phyloP scores from a whole-genome alignment of 2,329 filamentous ascomycete genomes.

The Colletotrichum cuscutae region DNA sequence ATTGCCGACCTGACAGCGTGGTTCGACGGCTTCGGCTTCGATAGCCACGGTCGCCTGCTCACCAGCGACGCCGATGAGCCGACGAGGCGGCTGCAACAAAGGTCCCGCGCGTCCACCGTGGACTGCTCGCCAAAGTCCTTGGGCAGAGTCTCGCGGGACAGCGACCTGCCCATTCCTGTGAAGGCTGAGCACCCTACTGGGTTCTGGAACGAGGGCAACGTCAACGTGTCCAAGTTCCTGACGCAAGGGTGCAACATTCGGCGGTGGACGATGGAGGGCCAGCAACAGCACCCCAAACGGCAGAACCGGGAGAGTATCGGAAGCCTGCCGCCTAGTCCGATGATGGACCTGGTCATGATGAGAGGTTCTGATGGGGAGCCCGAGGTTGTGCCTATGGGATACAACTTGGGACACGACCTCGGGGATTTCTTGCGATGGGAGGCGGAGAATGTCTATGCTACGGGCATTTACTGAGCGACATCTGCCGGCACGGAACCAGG shows the following conservation, averaged over 20 bases:
- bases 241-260: constrained; percentile 43
- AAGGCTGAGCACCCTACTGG: constrained; percentile 45
- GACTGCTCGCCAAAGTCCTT: constrained; percentile 8
- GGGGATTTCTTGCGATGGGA: constrained; percentile 70
- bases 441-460: constrained; percentile 58
- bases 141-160: constrained; percentile 37
- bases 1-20: constrained; percentile 59
- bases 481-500: neutral
- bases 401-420: constrained; percentile 68
- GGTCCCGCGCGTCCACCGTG: neutral
- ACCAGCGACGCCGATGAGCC: constrained; percentile 1
- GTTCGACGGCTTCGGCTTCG: constrained; percentile 63
- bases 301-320: constrained; percentile 41
- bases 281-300: constrained; percentile 41
- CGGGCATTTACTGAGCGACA: neutral
- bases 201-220: constrained; percentile 45
- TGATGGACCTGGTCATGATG: constrained; percentile 57
- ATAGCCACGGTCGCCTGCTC: constrained; percentile 53
- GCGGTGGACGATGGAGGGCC: constrained; percentile 49
- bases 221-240: constrained; percentile 45
- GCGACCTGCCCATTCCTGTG: constrained; percentile 51
- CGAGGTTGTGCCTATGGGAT: constrained; percentile 66
- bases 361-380: constrained; percentile 43
- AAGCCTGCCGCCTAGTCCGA: constrained; percentile 60
- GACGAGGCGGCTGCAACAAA: neutral